Evolutionary conservation across 2,329 filamentous ascomycete genomes (phyloP).

Genomic region (Periglandula ipomoeae): DNA sequence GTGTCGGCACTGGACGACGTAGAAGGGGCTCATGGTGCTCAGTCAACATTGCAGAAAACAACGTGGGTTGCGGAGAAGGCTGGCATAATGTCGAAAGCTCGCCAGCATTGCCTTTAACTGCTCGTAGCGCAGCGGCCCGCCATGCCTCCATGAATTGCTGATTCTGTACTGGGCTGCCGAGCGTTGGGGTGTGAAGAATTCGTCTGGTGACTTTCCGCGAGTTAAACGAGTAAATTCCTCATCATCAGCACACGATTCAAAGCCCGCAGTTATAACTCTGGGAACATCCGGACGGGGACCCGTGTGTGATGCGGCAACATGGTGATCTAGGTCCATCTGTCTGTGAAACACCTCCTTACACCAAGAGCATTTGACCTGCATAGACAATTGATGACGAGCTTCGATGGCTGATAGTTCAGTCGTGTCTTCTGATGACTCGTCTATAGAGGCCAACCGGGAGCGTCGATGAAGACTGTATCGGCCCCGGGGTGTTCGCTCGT

Average conservation of each 20-base stretch:
- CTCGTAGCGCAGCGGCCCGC: background rate
- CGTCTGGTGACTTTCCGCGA: background rate
- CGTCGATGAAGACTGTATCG: background rate
- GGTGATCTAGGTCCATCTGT: background rate
- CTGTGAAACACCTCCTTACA: background rate
- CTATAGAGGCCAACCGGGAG: conserved; percentile 4
- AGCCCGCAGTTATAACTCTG: background rate
- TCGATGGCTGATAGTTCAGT: background rate
- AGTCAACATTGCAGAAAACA: background rate
- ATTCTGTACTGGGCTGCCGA: background rate
- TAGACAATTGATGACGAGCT: background rate
- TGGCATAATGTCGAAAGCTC: background rate
- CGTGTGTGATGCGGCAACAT: background rate
- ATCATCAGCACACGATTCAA: background rate
- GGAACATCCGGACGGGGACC: background rate
- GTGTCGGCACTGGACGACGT: background rate
- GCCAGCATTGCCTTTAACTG: too few relatives aligned
- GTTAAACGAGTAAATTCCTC: background rate
- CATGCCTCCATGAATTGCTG: background rate
- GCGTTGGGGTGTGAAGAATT: background rate
- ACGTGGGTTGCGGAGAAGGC: background rate
- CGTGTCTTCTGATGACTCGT: conserved; percentile 2
- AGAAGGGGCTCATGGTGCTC: conserved; percentile 2
- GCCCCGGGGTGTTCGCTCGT: background rate
- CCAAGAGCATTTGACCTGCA: background rate